These are phyloP conservation scores for Pinus albicaulis DNA, from an alignment of 75 land plant species.

Conservation along the genomic window DNA sequence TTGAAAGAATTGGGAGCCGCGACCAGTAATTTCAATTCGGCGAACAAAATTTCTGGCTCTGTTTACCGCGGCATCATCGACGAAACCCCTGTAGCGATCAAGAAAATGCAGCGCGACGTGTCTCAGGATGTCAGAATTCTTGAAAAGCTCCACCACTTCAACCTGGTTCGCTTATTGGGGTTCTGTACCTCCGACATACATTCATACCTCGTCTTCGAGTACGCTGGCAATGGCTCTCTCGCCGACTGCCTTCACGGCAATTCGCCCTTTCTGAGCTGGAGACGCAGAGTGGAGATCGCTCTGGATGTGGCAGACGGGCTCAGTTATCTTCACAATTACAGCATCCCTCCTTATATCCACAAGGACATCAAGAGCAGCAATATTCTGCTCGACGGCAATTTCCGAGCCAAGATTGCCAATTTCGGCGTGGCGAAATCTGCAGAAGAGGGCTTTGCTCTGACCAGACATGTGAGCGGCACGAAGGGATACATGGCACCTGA, in stretches of 20 bases:
- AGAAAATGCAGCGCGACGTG: slow-evolving; percentile 41
- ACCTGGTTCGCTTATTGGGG: slow-evolving; percentile 57
- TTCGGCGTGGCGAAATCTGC: slow-evolving; percentile 48
- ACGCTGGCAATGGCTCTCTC: slow-evolving; percentile 66
- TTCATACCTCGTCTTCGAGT: slow-evolving; percentile 67
- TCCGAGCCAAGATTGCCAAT: slow-evolving; percentile 72
- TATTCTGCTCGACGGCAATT: slow-evolving; percentile 40
- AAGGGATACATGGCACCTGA: slow-evolving; percentile 80
- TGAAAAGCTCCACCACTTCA: slow-evolving; percentile 49
- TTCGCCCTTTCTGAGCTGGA: slow-evolving; percentile 39
- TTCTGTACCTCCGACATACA: slow-evolving; percentile 37
- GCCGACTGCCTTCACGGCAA: slow-evolving; percentile 41
- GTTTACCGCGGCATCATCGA: slow-evolving; percentile 47
- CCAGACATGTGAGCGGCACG: slow-evolving; percentile 47
- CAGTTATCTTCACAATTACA: slow-evolving; percentile 74
- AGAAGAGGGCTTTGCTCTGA: slow-evolving; percentile 7
- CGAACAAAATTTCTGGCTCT: slow-evolving; percentile 35
- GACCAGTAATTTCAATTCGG: slow-evolving; percentile 51
- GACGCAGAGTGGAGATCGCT: slow-evolving; percentile 56
- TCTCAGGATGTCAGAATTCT: slow-evolving; percentile 68
- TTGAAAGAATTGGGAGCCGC: slow-evolving; percentile 36
- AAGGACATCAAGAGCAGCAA: slow-evolving; percentile 70
- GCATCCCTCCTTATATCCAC: slow-evolving; percentile 59
- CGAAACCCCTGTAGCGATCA: slow-evolving; percentile 44
- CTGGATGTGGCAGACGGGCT: slow-evolving; percentile 65